Evolutionary conservation across 257 asterid genomes (phyloP).

Genomic region (Nicotiana tabacum): DNA sequence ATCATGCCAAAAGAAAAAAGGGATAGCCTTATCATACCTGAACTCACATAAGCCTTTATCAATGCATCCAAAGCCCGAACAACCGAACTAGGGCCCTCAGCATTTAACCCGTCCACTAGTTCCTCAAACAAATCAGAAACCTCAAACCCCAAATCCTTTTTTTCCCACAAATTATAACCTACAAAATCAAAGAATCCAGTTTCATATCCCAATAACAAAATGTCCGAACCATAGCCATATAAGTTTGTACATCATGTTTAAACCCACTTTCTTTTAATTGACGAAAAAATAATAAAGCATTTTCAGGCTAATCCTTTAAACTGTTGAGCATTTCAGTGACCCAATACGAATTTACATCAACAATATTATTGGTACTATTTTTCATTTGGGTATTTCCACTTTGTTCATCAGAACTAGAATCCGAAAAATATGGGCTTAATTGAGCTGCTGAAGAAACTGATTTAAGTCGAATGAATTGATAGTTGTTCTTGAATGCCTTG

Average conservation of each 20-base stretch:
- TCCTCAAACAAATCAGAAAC: conserved; percentile 56
- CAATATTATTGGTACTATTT: neutral
- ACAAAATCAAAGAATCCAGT: conserved; percentile 47
- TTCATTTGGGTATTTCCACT: neutral
- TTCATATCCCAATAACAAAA: conserved; percentile 49
- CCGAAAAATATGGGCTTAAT: conserved; percentile 43
- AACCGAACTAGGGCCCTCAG: conserved; percentile 35
- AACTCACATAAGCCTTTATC: conserved; percentile 47
- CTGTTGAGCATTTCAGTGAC: conserved; percentile 53
- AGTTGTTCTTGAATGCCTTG: neutral
- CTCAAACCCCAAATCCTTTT: conserved; percentile 37
- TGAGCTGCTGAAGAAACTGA: conserved; percentile 58
- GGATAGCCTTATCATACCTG: too few species aligned
- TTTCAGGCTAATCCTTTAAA: conserved; percentile 40
- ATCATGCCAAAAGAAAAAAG: too few species aligned
- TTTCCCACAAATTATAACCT: conserved; percentile 34
- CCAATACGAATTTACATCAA: conserved; percentile 27
- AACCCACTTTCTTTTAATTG: conserved; percentile 43
- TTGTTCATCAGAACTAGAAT: conserved; percentile 47
- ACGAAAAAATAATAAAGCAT: conserved; percentile 46
- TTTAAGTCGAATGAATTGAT: conserved; percentile 32
- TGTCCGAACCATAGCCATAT: conserved; percentile 55
- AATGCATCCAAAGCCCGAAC: conserved; percentile 49
- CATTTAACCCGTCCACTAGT: conserved; percentile 44
- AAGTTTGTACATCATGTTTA: conserved; percentile 42